Evolutionary conservation across 2,329 filamentous ascomycete species (phyloP), one percentile per base, ranked within the genome.

Genomic region (Sporothrix humicola): DNA sequence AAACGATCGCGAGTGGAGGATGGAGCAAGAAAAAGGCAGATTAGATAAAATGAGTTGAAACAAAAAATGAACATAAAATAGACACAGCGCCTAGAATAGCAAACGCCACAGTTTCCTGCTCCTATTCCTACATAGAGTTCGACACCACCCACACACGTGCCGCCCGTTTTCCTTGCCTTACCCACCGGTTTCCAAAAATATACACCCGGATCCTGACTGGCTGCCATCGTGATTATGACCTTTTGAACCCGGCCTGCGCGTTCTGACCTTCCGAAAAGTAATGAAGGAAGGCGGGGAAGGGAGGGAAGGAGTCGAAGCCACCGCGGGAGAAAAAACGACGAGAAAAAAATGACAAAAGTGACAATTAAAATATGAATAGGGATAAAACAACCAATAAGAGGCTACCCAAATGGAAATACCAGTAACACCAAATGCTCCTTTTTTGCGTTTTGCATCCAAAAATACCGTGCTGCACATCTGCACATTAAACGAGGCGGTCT

Each of bases 181-280:
- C 68, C 68, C 68, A 72, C 10, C 70, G 15, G 69, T 66, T 65
- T 72, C 71, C 59, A 72, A 58, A 66, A 72, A 72, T 66, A 66
- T 42, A 71, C n/a, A 26, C 15, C 26, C 26, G 15, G 44, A n/a
- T 52, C 46, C 46, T 37, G 46, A 61, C 42, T 63, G 68, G 37
- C 54, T 20, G 20, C 37, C 9, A 48, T 20, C 52, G 66, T 17
- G 44, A 52, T 54, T 37, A 42, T 37, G 26, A 2, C 48, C 37
- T n/a, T 15, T 15, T 50, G 26, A 69, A 3, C 59, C 10, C 10
- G 37, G 37, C n/a, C n/a, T 17, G 42, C 12, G n/a, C 7, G 31
- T 37, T 37, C 31, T 37, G 3, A 8, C 48, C 12, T 7, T 20
- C 20, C 9, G 12, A 13, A 20, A 12, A 1, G 20, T 26, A 3